Conservation (phyloP, 208 protist genomes). For the Tetramitus jugosus region DNA sequence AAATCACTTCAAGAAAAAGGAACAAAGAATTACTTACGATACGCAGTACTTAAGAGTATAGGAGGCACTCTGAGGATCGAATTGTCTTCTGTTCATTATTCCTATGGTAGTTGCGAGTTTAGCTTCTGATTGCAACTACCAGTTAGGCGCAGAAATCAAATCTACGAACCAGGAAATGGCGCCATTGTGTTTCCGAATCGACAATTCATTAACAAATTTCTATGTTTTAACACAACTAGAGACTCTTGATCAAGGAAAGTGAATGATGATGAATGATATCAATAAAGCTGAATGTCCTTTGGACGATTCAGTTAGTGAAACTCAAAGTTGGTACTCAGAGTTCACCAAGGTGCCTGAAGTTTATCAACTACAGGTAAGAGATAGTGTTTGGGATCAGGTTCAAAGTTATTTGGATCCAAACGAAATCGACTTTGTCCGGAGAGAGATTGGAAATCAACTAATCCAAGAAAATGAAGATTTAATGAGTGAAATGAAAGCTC, state of each 20-base stretch:
- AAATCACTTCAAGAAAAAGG: neutral
- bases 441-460: neutral
- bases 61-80: neutral
- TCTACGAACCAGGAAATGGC: too few species aligned
- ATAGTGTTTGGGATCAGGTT: neutral
- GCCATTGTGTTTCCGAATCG: too few species aligned
- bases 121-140: too few species aligned
- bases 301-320: neutral
- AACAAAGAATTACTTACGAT: neutral
- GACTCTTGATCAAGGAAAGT: too few species aligned
- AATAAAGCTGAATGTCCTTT: neutral
- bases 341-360: neutral
- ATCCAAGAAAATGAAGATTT: conserved; percentile 5
- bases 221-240: too few species aligned
- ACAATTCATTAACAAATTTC: too few species aligned
- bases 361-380: neutral
- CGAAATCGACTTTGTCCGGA: neutral
- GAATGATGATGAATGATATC: neutral
- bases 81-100: neutral
- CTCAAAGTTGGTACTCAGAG: neutral
- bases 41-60: neutral
- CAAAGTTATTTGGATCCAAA: neutral
- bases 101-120: neutral
- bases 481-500: neutral
- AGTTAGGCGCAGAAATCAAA: too few species aligned